phyloP scores from a whole-genome alignment of 2,329 filamentous ascomycete genomes.

The Paraphaeosphaeria sporulosa region DNA sequence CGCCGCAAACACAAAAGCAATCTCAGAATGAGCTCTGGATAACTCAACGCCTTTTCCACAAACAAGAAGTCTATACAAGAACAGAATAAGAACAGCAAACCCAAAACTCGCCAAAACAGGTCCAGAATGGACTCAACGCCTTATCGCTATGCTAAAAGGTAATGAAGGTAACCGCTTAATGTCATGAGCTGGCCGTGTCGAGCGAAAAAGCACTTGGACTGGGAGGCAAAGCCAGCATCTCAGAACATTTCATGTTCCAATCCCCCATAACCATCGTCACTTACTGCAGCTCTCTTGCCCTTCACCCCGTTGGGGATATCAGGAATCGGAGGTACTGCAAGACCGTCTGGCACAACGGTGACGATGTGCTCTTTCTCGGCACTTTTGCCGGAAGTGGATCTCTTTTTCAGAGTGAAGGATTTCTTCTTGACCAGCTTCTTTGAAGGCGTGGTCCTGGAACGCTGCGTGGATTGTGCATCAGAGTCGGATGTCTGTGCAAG shows the following conservation, averaged over 20 bases:
- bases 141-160: neutral
- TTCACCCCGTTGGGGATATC: conserved; percentile 32
- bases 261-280: conserved; percentile 42
- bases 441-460: conserved; percentile 20
- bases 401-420: conserved; percentile 23
- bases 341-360: conserved; percentile 39
- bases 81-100: too few relatives aligned
- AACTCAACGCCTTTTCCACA: neutral
- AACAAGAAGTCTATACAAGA: neutral
- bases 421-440: conserved; percentile 27
- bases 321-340: conserved; percentile 39
- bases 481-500: conserved; percentile 22
- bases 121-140: neutral
- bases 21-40: neutral
- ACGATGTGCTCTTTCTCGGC: conserved; percentile 29
- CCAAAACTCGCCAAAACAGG: neutral
- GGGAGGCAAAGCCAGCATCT: conserved; percentile 4
- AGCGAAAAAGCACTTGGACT: too few relatives aligned
- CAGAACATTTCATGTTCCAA: conserved; percentile 48
- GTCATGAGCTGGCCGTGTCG: neutral
- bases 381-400: conserved; percentile 16
- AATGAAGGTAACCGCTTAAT: neutral
- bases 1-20: neutral
- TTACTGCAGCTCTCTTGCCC: conserved; percentile 27
- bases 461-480: conserved; percentile 21